Base-by-base conservation (phyloP, 495 filamentous ascomycete genomes). In the Antarctomyces pellizariae region DNA sequence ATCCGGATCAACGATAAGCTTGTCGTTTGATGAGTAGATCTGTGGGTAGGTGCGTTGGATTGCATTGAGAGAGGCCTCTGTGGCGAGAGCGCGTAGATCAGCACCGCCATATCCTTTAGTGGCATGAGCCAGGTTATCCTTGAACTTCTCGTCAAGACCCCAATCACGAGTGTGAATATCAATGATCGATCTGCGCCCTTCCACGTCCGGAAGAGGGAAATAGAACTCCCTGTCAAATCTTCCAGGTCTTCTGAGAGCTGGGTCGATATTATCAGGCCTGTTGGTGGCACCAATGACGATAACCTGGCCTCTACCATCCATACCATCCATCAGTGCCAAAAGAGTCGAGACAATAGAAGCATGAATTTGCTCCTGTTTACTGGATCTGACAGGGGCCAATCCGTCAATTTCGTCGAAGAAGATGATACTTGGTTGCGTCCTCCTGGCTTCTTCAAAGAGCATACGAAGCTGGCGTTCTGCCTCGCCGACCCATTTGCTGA, bases 341-440 rank as follows among this genome's bases (percentile, higher is more conserved):
- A 97, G 48, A 1, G 86, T 97, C 1, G 89, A 89, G 24, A 97
- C 86, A 30, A 97, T 95, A 9, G 84, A 93, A 8, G 89, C 78
- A 53, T 97, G 86, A 28, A 92, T 95, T 50, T 97, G 86, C 36
- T 97, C 89, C 48, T 92, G 80, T 36, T 93, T 95, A 45, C 80
- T 89, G 8, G 89, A 95, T 30, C 86, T 67, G 6, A 93, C 84
- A 24, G 86, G 86, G 1, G 86, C 86, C 32, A 97, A 62, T 23
- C 78, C 86, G 52, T 97, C 86, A 34, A 97, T 97, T 45, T 97
- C 86, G 47, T 97, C 86, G 37, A 97, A 97, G 55, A 97, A 97
- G 42, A 97, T 97, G 47, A 97, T 97, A 44, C 82, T 92, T 1
- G 86, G 86, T 43, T 95, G 89, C 5, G 68, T 93, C 43, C 75